Evolutionary conservation across 345 rosid species (phyloP).

Genomic region (Chamaenerion angustifolium): DNA sequence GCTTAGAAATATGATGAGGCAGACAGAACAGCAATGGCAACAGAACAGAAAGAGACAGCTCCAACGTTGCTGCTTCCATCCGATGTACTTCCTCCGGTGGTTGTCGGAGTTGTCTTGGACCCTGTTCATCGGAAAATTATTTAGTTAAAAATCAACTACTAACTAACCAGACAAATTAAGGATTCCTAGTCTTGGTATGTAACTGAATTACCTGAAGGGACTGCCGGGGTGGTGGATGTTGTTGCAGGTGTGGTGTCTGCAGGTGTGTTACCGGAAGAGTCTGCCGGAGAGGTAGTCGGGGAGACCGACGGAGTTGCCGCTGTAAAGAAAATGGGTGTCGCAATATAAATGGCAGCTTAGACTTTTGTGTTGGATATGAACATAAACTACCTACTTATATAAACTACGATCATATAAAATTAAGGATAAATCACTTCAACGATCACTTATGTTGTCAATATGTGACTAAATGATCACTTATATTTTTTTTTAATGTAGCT

Average conservation of each 20-base stretch:
- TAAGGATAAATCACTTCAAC: too few species aligned
- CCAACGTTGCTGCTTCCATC: slow-evolving; percentile 2
- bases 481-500: too few species aligned
- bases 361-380: too few species aligned
- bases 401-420: too few species aligned
- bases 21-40: not conserved
- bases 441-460: too few species aligned
- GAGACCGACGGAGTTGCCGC: slow-evolving; percentile 13
- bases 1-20: not conserved
- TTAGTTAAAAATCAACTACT: too few species aligned
- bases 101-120: slow-evolving; percentile 23
- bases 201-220: slow-evolving; percentile 16
- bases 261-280: slow-evolving; percentile 12
- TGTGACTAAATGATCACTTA: too few species aligned
- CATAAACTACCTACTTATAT: too few species aligned
- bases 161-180: not conserved
- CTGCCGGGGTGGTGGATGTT: slow-evolving; percentile 12
- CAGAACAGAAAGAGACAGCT: not conserved
- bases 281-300: slow-evolving; percentile 5
- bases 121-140: slow-evolving; percentile 10
- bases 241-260: slow-evolving; percentile 3
- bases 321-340: not conserved
- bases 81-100: slow-evolving; percentile 5
- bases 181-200: not conserved
- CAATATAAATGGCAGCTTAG: too few species aligned